Conservation (phyloP, 345 rosid species). For the Microthlaspi erraticum region DNA sequence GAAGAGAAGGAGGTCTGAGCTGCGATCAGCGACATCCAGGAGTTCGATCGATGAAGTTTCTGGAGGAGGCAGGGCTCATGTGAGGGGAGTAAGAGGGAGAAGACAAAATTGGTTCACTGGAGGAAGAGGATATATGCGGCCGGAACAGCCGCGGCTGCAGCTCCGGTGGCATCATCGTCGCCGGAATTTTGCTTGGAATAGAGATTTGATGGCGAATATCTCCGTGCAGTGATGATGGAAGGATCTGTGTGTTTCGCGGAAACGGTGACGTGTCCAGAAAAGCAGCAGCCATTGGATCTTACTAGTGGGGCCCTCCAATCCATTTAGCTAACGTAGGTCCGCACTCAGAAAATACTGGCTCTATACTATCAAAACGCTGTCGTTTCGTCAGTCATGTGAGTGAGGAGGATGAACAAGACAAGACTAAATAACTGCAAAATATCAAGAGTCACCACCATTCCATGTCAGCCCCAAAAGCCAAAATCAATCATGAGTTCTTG, state of each 20-base stretch:
- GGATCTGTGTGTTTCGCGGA: constrained; percentile 44
- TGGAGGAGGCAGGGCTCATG: too few species aligned
- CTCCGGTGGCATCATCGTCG: constrained; percentile 92
- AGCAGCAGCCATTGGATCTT: constrained; percentile 40
- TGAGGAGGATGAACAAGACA: too few species aligned
- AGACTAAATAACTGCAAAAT: too few species aligned
- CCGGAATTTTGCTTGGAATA: constrained; percentile 41
- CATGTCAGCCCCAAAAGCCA: too few species aligned
- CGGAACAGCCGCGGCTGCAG: constrained; percentile 86
- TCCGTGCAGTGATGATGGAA: constrained; percentile 38
- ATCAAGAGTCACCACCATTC: too few species aligned
- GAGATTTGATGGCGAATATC: constrained; percentile 16
- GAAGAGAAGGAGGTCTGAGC: constrained; percentile 91
- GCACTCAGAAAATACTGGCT: background rate
- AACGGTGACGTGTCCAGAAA: constrained; percentile 39
- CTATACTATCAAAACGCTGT: background rate
- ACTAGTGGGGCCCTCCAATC: background rate
- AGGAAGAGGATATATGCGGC: constrained; percentile 65
- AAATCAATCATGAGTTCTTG: too few species aligned
- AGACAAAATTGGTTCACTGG: constrained; percentile 53
- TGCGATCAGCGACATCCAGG: constrained; percentile 77
- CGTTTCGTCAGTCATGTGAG: constrained; percentile 17
- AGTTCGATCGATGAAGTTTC: too few species aligned
- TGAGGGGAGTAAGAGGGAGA: constrained; percentile 56
- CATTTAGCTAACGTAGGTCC: constrained; percentile 14